These are phyloP conservation scores for Ceratobasidium sp. DNA, from an alignment of 1,284 basidiomycete genomes.

Conservation along the genomic window DNA sequence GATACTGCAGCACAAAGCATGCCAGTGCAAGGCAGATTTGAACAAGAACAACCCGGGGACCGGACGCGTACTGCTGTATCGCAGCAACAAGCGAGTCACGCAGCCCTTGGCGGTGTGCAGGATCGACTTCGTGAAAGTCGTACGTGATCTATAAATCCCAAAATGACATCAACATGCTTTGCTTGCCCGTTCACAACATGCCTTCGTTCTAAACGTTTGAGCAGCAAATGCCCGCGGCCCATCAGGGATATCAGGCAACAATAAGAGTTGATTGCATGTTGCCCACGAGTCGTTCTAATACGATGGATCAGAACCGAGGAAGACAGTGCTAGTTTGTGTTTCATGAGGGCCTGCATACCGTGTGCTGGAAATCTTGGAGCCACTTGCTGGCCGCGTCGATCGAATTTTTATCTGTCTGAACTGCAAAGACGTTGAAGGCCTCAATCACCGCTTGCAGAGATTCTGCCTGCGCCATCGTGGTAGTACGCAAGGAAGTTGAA, in stretches of 20 bases:
- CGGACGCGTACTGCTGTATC: conserved; percentile 70
- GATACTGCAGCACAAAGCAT: conserved; percentile 89
- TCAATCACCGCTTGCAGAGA: conserved; percentile 70
- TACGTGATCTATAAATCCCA: conserved; percentile 80
- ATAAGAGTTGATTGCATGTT: conserved; percentile 89
- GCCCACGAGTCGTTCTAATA: conserved; percentile 81
- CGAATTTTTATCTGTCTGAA: conserved; percentile 80
- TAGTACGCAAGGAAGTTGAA: neutral
- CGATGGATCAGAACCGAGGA: conserved; percentile 3
- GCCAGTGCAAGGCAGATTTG: conserved; percentile 91
- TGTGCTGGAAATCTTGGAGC: conserved; percentile 96
- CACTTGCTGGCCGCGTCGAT: conserved; percentile 88
- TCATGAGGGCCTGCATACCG: conserved; percentile 67
- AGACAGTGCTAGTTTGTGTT: neutral
- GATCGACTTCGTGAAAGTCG: conserved; percentile 89
- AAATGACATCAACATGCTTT: conserved; percentile 3
- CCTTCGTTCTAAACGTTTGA: conserved; percentile 96
- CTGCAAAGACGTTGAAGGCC: conserved; percentile 75
- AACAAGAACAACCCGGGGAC: conserved; percentile 85
- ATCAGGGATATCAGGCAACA: conserved; percentile 77
- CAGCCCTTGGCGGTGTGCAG: conserved; percentile 73
- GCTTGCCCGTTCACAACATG: conserved; percentile 52
- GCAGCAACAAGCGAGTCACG: conserved; percentile 88
- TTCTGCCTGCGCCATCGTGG: conserved; percentile 33
- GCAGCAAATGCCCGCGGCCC: conserved; percentile 94